Evolutionary conservation across 2,329 filamentous ascomycete genomes (phyloP).

Genomic region (Xylaria hypoxylon): DNA sequence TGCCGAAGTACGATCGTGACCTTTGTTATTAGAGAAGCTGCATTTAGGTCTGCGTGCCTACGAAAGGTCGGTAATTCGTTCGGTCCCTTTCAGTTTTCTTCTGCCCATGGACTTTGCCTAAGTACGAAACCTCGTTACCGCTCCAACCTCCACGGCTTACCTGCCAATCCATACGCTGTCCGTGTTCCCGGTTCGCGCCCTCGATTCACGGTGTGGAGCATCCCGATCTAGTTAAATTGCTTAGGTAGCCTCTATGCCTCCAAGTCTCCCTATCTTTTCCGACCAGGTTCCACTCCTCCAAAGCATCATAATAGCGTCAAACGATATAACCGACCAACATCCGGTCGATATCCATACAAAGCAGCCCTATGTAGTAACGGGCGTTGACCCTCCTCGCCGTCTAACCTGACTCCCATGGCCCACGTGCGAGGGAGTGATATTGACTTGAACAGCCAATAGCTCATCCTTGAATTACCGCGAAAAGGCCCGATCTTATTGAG

Average conservation of each 20-base stretch:
- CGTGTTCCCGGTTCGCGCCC: neutral
- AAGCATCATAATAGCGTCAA: slow-evolving; percentile 38
- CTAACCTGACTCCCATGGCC: slow-evolving; percentile 6
- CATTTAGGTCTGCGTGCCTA: neutral
- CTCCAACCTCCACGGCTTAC: neutral
- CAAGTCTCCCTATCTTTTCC: slow-evolving; percentile 44
- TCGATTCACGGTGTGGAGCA: slow-evolving; percentile 28
- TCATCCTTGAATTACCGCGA: slow-evolving; percentile 27
- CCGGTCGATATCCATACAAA: slow-evolving; percentile 34
- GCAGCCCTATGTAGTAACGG: slow-evolving; percentile 38
- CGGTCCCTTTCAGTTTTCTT: slow-evolving; percentile 5
- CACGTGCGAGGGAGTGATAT: slow-evolving; percentile 27
- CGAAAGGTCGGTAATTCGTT: slow-evolving; percentile 29
- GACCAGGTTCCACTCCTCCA: slow-evolving; percentile 39
- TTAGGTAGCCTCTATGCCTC: slow-evolving; percentile 11
- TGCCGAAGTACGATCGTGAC: slow-evolving; percentile 9
- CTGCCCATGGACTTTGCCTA: slow-evolving; percentile 6
- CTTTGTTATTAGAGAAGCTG: neutral
- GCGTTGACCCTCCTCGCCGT: slow-evolving; percentile 36
- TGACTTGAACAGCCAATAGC: slow-evolving; percentile 40
- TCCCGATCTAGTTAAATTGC: neutral
- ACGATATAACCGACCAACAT: slow-evolving; percentile 37
- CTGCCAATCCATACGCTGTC: slow-evolving; percentile 4
- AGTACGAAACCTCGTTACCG: slow-evolving; percentile 9
- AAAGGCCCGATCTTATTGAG: slow-evolving; percentile 26